A percentile compares a stretch with the other conserved stretches of the same genome.
Conservation (phyloP, 768 basidiomycete species). For the Podaxis sp. region DNA sequence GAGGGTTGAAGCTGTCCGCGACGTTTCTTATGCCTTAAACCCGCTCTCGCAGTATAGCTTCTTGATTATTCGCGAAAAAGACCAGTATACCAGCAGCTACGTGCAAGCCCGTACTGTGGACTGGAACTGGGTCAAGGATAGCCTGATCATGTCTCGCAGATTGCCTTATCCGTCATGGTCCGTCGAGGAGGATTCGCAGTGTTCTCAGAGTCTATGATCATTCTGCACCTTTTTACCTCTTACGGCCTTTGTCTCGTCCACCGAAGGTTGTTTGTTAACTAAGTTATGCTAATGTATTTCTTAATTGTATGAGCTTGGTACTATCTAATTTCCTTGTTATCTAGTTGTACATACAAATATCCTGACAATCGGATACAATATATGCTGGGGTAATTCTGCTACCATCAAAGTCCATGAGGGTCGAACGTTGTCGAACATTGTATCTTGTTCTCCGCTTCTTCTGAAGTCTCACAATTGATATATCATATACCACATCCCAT, state of each 20-base stretch:
- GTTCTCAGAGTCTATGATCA: slow-evolving; percentile 13
- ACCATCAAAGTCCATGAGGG: too few species aligned
- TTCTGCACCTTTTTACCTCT: not conserved
- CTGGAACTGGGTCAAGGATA: slow-evolving; percentile 78
- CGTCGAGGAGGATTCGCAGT: slow-evolving; percentile 23
- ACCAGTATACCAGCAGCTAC: slow-evolving; percentile 29
- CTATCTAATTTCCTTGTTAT: slow-evolving; percentile 1
- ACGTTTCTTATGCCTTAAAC: slow-evolving; percentile 40
- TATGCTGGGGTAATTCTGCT: not conserved
- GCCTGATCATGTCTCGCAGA: slow-evolving; percentile 63
- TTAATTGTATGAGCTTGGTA: not conserved
- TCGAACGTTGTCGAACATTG: too few species aligned
- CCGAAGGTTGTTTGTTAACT: too few species aligned
- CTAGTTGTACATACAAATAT: not conserved
- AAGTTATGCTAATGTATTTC: slow-evolving; percentile 7
- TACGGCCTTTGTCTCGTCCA: not conserved
- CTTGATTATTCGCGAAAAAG: slow-evolving; percentile 57
- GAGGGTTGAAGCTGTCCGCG: slow-evolving; percentile 62
- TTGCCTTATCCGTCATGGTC: slow-evolving; percentile 35
- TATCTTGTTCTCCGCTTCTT: too few species aligned
- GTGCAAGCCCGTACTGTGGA: slow-evolving; percentile 39
- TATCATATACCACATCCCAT: too few species aligned
- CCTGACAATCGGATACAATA: not conserved
- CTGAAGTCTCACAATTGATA: too few species aligned
- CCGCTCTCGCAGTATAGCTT: slow-evolving; percentile 50